phyloP scores from a whole-genome alignment of 768 basidiomycete genomes.

The Podaxis sp. region DNA sequence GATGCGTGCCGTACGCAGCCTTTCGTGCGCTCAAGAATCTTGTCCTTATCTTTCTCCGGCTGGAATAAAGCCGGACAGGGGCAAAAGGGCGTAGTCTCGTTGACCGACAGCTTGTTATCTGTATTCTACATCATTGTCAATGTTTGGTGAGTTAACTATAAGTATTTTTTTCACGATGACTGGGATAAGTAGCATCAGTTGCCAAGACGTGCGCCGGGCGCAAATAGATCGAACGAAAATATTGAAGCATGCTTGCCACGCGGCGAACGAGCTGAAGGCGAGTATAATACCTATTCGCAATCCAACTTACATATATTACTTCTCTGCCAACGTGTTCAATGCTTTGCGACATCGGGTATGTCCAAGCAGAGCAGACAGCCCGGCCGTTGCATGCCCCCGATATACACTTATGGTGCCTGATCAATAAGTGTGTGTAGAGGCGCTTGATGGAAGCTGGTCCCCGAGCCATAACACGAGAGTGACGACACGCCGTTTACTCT shows the following conservation, averaged over 20 bases:
- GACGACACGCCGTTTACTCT: neutral
- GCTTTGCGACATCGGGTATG: neutral
- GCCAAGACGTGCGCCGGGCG: neutral
- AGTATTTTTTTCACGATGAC: neutral
- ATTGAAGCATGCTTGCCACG: neutral
- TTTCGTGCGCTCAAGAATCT: too few relatives aligned
- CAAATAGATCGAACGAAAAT: neutral
- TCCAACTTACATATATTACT: neutral
- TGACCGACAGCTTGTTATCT: too few relatives aligned
- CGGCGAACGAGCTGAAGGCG: neutral
- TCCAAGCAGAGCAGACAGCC: neutral
- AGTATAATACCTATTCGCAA: neutral
- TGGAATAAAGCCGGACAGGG: too few relatives aligned
- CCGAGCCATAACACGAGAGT: neutral
- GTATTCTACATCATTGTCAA: too few relatives aligned
- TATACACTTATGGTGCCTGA: conserved; percentile 1
- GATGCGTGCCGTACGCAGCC: too few relatives aligned
- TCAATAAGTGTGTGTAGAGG: neutral
- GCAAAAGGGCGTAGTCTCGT: too few relatives aligned
- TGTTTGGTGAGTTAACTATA: too few relatives aligned
- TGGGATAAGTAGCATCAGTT: neutral
- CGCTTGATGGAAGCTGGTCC: neutral
- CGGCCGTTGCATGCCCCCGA: neutral
- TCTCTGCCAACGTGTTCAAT: neutral
- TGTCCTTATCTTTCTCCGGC: too few relatives aligned